Base-by-base conservation (phyloP, 176 grass and related monocot species). In the Carex scoparia region DNA sequence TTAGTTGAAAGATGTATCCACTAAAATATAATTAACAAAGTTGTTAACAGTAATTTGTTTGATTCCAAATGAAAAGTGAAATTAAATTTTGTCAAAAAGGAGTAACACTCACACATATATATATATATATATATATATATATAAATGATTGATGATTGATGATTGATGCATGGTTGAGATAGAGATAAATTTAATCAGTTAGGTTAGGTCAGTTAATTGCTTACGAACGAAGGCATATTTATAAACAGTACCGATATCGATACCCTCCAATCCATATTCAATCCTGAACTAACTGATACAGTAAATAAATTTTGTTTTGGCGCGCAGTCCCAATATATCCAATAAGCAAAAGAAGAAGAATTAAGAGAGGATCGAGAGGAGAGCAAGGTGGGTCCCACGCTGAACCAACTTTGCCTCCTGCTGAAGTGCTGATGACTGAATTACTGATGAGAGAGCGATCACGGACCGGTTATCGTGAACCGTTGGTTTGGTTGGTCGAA, bases 131-230 rank as follows among this genome's bases (percentile, higher is more conserved):
- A 23, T 23, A 23, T 23, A 23, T 23, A 23, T 23, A 23, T 44
- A 53, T 56, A 78, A 78, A 78, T 78, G 77, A 60, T 35, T 15
- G 5, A 38, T 4, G 38, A 4, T 40, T 38, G 37, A 38, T 0
- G 4, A 37, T n/a, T 54, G 23, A 23, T 23, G 23, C 23, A 23
- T 23, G 23, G 23, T 23, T 30, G 28, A 78, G n/a, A 61, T 40
- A 40, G 65, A 27, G 18, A 74, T 51, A 74, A 51, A 63, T 82
- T 13, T 18, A 65, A 82, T 30, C 18, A 7, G 31, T 64, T 64
- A 61, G 79, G 31, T 64, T 64, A 61, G 79, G 59, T 81, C 61
- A 8, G 79, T 65, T 65, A 48, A 40, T 82, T 82, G 79, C 79
- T 82, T 61, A 65, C 57, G 79, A 42, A 65, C 37, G 58, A 81